Percentiles rank a stretch among this genome's conserved stretches.
phyloP scores from a whole-genome alignment of 495 filamentous ascomycete genomes.

The Daldinia childiae region DNA sequence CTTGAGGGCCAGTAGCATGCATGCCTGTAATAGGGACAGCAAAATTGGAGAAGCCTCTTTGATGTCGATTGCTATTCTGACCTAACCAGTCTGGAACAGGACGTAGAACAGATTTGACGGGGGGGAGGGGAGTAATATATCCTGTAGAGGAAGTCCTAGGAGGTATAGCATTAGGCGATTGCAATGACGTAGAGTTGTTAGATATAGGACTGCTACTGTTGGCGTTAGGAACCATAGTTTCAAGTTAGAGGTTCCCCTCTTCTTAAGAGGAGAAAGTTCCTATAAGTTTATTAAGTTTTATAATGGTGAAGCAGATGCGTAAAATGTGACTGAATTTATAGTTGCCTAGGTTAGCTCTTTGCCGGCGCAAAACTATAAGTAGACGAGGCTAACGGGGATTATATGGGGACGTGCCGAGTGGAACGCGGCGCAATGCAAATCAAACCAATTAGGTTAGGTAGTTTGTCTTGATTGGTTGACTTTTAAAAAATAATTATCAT shows the following conservation, averaged over 20 bases:
- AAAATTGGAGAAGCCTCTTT: slow-evolving; percentile 48
- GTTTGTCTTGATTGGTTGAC: neutral
- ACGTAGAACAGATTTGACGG: slow-evolving; percentile 60
- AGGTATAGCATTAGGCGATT: slow-evolving; percentile 75
- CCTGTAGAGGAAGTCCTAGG: slow-evolving; percentile 75
- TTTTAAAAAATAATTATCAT: neutral
- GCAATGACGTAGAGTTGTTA: slow-evolving; percentile 49
- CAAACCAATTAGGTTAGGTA: neutral
- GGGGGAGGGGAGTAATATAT: slow-evolving; percentile 45
- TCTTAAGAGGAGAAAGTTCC: slow-evolving; percentile 2
- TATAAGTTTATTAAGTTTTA: neutral
- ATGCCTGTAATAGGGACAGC: slow-evolving; percentile 48
- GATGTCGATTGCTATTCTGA: slow-evolving; percentile 46
- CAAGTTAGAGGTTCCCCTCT: neutral
- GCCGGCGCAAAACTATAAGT: slow-evolving; percentile 21
- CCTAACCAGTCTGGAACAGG: slow-evolving; percentile 66
- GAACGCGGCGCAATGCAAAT: neutral
- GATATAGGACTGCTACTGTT: slow-evolving; percentile 17
- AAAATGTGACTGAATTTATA: slow-evolving; percentile 13
- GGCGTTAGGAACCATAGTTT: slow-evolving; percentile 31
- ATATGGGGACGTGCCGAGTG: slow-evolving; percentile 6
- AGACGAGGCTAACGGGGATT: slow-evolving; percentile 6
- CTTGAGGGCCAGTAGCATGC: slow-evolving; percentile 46
- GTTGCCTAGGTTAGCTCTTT: slow-evolving; percentile 32
- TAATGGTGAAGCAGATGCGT: neutral